phyloP scores from a whole-genome alignment of 345 rosid species.

The Citrus sinensis region DNA sequence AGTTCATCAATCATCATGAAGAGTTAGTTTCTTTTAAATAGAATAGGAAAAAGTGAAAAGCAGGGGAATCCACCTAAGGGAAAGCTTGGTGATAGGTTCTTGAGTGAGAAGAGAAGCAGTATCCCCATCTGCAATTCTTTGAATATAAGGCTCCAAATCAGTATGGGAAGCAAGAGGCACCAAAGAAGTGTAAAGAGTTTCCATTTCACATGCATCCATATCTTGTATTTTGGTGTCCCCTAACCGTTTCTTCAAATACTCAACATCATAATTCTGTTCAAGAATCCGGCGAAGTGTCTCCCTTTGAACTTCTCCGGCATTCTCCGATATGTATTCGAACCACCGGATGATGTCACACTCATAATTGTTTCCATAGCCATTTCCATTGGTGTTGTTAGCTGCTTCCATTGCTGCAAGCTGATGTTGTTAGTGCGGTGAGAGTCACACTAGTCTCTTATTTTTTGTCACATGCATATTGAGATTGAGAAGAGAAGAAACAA shows the following conservation, averaged over 20 bases:
- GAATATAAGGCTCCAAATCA: constrained; percentile 78
- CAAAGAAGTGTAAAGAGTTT: constrained; percentile 58
- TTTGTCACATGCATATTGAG: not conserved
- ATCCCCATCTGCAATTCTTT: constrained; percentile 86
- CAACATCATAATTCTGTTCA: constrained; percentile 51
- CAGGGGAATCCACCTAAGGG: constrained; percentile 54
- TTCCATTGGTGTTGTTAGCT: constrained; percentile 17
- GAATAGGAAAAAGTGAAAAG: not conserved
- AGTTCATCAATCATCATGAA: not conserved
- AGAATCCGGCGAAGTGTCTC: constrained; percentile 75
- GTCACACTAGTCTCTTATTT: not conserved
- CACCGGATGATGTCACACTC: constrained; percentile 50
- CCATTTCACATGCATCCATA: constrained; percentile 57
- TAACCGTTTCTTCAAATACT: constrained; percentile 66
- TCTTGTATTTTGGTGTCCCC: constrained; percentile 42
- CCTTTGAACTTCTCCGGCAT: constrained; percentile 51
- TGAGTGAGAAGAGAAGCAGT: constrained; percentile 67
- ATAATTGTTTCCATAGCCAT: constrained; percentile 4
- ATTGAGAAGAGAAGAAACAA: not conserved
- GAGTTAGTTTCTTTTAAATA: not conserved
- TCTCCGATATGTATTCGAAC: constrained; percentile 59
- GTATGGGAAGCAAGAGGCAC: constrained; percentile 86
- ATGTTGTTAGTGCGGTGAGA: not conserved
- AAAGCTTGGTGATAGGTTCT: constrained; percentile 60
- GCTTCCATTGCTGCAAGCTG: not conserved